Base-by-base conservation (phyloP, 1,284 basidiomycete species). In the Polyporus tsugae region DNA sequence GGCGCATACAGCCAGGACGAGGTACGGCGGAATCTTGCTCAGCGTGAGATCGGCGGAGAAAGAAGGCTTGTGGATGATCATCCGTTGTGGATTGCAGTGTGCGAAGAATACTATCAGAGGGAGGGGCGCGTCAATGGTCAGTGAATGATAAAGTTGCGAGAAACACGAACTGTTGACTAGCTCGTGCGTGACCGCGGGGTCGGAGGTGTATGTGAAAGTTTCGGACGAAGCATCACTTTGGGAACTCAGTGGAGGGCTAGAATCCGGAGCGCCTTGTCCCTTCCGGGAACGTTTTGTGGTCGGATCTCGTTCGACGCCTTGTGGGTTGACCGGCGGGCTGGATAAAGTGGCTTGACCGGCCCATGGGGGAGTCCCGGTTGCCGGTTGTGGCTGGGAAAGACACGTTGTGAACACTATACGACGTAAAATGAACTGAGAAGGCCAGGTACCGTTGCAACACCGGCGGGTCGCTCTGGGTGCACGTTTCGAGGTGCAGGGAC, bases 11-110 rank as follows among this genome's bases (percentile, higher is more conserved):
- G 91, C 88, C 64, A 91, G 85, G 15, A 94, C 81, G 39, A 94
- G 86, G 75, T 92, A 86, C 44, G 83, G 79, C 44, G 92, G 92
- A 49, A 94, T 84, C 67, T 85, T 83, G 73, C 88, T 88, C 70
- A 87, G 86, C 66, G 86, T 86, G 7, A 94, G 84, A 39, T 87
- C 84, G 3, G 87, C 83, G 38, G 88, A 83, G 76, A 94, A 94
- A 13, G 89, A 88, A 17, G 93, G 88, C 66, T 91, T 91, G 80
- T 94, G 92, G 58, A 94, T 85, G 71, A 93, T 85, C 74, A 89
- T 84, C 52, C 90, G 86, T 68, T 89, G 87, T 11, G 93, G 92
- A 75, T 94, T 91, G 74, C 89, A 90, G 78, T 92, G 92, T 33
- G 92, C 85, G 77, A 94, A 94, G 79, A 94, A 94, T 13, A 94